Evolutionary conservation across 345 rosid genomes (phyloP).

Genomic region (Melaleuca alternifolia): DNA sequence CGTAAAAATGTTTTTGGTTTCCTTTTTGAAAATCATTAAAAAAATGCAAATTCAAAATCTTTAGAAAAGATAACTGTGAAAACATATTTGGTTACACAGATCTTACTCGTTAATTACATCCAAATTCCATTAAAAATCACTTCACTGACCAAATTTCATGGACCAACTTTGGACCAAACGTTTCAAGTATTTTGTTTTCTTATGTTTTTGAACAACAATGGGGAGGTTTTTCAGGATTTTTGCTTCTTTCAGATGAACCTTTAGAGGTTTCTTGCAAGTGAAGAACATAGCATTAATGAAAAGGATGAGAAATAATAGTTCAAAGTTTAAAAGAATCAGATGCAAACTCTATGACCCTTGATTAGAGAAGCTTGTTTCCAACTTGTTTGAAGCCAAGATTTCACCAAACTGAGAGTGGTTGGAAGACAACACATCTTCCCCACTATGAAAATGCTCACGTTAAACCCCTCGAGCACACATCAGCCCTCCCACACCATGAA

Average conservation of each 20-base stretch:
- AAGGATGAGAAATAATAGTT: neutral
- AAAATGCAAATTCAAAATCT: too few species aligned
- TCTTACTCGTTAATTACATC: too few species aligned
- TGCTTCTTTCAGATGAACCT: neutral
- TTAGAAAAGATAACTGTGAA: too few species aligned
- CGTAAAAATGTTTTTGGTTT: neutral
- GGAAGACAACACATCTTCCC: neutral
- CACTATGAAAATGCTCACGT: neutral
- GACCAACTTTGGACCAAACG: too few species aligned
- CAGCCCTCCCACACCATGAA: neutral
- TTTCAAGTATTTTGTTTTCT: too few species aligned
- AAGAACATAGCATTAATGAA: neutral
- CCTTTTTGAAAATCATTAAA: too few species aligned
- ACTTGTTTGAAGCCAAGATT: neutral
- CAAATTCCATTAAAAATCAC: too few species aligned
- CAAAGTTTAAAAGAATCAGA: neutral
- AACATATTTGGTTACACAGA: too few species aligned
- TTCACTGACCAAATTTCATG: too few species aligned
- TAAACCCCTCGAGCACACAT: neutral
- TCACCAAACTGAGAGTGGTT: neutral
- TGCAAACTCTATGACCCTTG: neutral
- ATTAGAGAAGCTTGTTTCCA: neutral
- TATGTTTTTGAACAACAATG: too few species aligned
- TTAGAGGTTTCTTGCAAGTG: neutral
- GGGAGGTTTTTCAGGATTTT: neutral